phyloP scores from a whole-genome alignment of 139 green algal species.

The Chlorella ohadii region DNA sequence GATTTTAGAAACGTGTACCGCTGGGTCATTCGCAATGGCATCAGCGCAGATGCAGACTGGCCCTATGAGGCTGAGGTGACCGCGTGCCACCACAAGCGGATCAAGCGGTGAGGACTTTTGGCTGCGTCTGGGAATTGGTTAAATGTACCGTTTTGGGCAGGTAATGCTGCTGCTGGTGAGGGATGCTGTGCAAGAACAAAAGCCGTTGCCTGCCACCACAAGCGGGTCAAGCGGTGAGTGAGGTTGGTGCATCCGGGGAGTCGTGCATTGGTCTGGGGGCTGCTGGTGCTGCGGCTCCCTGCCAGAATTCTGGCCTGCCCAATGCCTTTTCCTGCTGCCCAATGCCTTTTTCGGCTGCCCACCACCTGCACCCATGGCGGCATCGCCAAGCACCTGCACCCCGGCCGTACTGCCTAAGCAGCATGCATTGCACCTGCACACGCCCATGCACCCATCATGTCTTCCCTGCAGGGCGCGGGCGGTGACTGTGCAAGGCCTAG shows the following conservation, averaged over 20 bases:
- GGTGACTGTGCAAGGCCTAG: constrained; percentile 13
- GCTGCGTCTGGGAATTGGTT: too few species aligned
- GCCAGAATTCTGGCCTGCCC: too few species aligned
- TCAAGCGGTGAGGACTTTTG: not conserved
- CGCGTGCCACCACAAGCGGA: not conserved
- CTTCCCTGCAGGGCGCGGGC: not conserved
- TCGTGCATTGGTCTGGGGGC: too few species aligned
- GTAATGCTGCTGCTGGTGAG: too few species aligned
- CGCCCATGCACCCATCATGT: not conserved
- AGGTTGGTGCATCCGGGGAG: too few species aligned
- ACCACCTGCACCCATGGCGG: too few species aligned
- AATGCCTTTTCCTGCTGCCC: too few species aligned
- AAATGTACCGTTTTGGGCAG: too few species aligned
- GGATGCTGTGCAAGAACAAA: too few species aligned
- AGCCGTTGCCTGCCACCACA: constrained; percentile 3
- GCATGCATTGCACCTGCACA: not conserved
- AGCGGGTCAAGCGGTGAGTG: not conserved
- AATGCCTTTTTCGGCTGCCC: too few species aligned
- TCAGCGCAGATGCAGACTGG: constrained; percentile 18
- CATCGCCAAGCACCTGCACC: too few species aligned
- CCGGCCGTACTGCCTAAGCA: not conserved
- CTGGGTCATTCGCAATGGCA: constrained; percentile 10
- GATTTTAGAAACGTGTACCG: constrained; percentile 17
- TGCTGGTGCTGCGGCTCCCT: too few species aligned
- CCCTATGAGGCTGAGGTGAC: constrained; percentile 25